phyloP scores from a whole-genome alignment of 345 rosid genomes.

The Eucalyptus lansdowneana region DNA sequence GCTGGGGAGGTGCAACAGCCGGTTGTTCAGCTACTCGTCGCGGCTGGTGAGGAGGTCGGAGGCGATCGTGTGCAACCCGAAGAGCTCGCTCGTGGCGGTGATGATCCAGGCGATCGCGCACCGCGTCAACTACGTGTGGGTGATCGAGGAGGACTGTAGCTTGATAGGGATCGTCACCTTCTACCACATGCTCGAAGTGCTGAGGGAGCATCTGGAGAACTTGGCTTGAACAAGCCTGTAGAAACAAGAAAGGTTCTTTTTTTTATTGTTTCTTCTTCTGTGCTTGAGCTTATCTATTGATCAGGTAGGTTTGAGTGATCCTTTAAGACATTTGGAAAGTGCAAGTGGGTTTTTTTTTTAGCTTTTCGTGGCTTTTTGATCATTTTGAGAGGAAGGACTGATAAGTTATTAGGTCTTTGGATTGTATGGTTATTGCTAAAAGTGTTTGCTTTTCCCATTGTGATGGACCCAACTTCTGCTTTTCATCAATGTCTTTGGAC shows the following conservation, averaged over 20 bases:
- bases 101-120: constrained; percentile 89
- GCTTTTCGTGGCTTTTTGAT: neutral
- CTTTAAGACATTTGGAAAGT: neutral
- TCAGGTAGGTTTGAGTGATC: neutral
- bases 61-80: constrained; percentile 59
- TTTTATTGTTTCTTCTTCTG: neutral
- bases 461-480: neutral
- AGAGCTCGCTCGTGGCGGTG: constrained; percentile 81
- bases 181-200: constrained; percentile 44
- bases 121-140: constrained; percentile 81
- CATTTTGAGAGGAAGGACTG: neutral
- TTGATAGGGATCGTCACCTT: constrained; percentile 82
- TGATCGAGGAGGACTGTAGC: constrained; percentile 54
- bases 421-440: neutral
- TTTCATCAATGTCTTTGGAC: neutral
- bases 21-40: constrained; percentile 53
- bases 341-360: neutral
- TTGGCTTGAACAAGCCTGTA: neutral
- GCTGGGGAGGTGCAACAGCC: constrained; percentile 16
- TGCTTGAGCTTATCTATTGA: neutral
- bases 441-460: neutral
- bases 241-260: neutral
- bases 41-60: constrained; percentile 74
- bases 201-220: constrained; percentile 37
- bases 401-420: neutral